These are phyloP conservation scores for Entomortierella parvispora DNA, from an alignment of 192 early-diverging fungal species.

Conservation along the genomic window DNA sequence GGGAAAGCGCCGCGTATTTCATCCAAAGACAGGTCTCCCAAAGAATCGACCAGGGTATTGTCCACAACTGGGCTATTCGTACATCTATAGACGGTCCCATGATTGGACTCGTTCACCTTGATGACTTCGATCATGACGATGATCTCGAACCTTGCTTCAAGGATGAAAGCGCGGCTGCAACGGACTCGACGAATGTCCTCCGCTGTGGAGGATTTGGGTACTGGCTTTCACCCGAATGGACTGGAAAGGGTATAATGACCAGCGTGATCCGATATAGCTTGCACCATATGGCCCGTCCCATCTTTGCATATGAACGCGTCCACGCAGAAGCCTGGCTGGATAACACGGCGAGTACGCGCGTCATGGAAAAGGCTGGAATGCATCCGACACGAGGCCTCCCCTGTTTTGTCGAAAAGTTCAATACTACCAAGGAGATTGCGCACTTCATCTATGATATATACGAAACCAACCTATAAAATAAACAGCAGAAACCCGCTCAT, in stretches of 20 bases:
- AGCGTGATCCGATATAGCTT: slow-evolving; percentile 2
- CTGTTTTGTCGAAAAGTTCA: slow-evolving; percentile 11
- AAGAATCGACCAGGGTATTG: neutral
- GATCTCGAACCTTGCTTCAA: neutral
- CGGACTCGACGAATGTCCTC: neutral
- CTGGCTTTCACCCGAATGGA: slow-evolving; percentile 10
- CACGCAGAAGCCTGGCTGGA: slow-evolving; percentile 6
- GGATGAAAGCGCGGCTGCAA: neutral
- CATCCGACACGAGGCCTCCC: neutral
- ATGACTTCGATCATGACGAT: slow-evolving; percentile 23
- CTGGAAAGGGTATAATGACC: slow-evolving; percentile 1
- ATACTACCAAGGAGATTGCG: slow-evolving; percentile 2
- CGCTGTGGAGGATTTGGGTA: slow-evolving; percentile 10
- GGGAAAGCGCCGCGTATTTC: slow-evolving; percentile 11
- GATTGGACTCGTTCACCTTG: slow-evolving; percentile 19
- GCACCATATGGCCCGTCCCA: neutral
- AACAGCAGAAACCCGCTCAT: neutral
- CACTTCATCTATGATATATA: slow-evolving; percentile 8
- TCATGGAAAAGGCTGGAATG: slow-evolving; percentile 12
- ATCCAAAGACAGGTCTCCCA: slow-evolving; percentile 1
- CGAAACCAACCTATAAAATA: neutral
- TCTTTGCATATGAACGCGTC: slow-evolving; percentile 8
- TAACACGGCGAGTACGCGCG: slow-evolving; percentile 2
- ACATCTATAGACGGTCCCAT: slow-evolving; percentile 6
- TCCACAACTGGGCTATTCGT: slow-evolving; percentile 29